phyloP scores from a whole-genome alignment of 176 grass and related monocot genomes.

The Oryza glaberrima region DNA sequence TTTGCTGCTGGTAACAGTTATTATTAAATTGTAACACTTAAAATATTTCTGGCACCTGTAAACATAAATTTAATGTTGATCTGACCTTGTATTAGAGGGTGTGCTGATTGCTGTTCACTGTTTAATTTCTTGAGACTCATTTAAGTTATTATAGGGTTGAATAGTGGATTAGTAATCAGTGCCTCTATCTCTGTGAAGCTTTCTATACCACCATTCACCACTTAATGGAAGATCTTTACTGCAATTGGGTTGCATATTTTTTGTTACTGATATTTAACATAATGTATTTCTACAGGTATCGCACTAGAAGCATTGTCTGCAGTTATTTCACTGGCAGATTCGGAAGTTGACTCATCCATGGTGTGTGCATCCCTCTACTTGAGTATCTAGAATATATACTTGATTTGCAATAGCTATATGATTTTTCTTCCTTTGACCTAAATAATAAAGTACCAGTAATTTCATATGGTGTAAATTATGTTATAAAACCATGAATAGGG shows the following conservation, averaged over 20 bases:
- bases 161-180: neutral
- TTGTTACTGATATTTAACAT: constrained; percentile 23
- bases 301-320: constrained; percentile 82
- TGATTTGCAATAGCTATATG: neutral
- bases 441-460: constrained; percentile 10
- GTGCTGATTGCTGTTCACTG: neutral
- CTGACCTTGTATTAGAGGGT: neutral
- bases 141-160: neutral
- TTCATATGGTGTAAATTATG: neutral
- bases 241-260: neutral
- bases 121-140: neutral
- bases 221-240: neutral
- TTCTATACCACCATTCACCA: neutral
- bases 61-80: neutral
- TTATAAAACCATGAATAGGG: neutral
- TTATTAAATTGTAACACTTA: neutral
- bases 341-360: constrained; percentile 80
- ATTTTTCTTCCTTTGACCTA: constrained; percentile 29
- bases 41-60: neutral
- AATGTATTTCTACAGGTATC: constrained; percentile 61
- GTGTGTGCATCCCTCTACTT: constrained; percentile 40
- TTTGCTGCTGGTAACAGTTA: constrained; percentile 79
- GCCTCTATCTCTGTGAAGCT: neutral
- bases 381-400: constrained; percentile 1
- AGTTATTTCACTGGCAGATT: constrained; percentile 75